Base-by-base conservation (phyloP, 2,329 filamentous ascomycete species). In the Diplodia seriata region DNA sequence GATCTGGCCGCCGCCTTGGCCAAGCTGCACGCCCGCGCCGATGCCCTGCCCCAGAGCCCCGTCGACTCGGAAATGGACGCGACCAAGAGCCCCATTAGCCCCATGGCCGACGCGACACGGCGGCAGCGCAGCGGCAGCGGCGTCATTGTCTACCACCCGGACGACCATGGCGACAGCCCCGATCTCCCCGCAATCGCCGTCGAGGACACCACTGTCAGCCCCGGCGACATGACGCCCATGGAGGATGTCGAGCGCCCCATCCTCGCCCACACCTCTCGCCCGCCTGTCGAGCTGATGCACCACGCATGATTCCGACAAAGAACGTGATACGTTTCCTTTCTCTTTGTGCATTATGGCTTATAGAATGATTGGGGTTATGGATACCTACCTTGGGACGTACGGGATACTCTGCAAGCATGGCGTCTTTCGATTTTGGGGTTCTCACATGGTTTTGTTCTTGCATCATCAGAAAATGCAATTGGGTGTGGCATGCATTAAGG, bases 181-280 rank as follows among this genome's bases (percentile, higher is more conserved):
- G 80, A 84, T 70, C 76, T 90, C 49, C 88, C 88, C 1, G 86
- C 86, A 1, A 89, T 90, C 47, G 85, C 87, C 73, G 86, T 90
- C 2, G 87, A 89, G 75, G 87, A 90, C 76, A 87, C 85, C 14
- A 86, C 81, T 2, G 79, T 77, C 38, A 80, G 75, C 33, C 80
- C 82, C 2, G 81, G 80, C 47, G 85, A 86, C 36, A 78, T 82
- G 68, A 56, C 49, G 26, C 57, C 57, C 18, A 56, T 68, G 36
- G 67, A 68, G 23, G 53, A 68, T n/a, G 47, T 64, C 23, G 36
- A 53, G 26, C 57, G 56, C 6, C 56, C 66, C 49, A 54, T 62
- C 29, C 36, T 63, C 51, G 66, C 49, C 4, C 74, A 78, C 53
- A 81, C 79, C 11, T 67, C 77, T 14, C 72, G 79, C 66, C 79